Conservation (phyloP, 2,329 filamentous ascomycete species). For the Penicillium sp. region DNA sequence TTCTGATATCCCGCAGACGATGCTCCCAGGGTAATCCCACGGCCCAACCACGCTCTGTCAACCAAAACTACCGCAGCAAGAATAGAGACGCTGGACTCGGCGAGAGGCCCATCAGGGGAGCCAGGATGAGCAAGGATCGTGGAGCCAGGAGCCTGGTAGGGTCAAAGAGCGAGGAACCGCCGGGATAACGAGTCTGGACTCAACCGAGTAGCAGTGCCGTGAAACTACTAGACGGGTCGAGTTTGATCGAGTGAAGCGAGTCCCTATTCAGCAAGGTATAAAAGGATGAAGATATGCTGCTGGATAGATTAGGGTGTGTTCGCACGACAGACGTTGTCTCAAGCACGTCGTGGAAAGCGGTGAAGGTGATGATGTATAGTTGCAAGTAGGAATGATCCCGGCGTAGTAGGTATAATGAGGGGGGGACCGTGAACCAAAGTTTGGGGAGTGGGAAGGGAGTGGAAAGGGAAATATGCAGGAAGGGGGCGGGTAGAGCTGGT, state of each 20-base stretch:
- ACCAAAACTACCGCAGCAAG: constrained; percentile 47
- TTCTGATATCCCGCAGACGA: constrained; percentile 25
- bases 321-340: constrained; percentile 1
- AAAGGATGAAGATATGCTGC: constrained; percentile 5
- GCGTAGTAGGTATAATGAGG: constrained; percentile 17
- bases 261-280: constrained; percentile 6
- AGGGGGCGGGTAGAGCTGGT: constrained; percentile 9
- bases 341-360: constrained; percentile 11
- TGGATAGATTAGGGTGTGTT: not conserved
- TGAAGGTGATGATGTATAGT: constrained; percentile 18
- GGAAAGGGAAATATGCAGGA: not conserved
- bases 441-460: constrained; percentile 16
- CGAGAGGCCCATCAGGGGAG: constrained; percentile 45
- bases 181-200: constrained; percentile 22
- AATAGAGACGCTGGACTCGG: constrained; percentile 31
- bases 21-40: constrained; percentile 17
- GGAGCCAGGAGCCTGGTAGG: constrained; percentile 16
- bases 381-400: not conserved
- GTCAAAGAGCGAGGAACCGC: constrained; percentile 25
- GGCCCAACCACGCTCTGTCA: constrained; percentile 32
- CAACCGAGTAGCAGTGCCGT: constrained; percentile 24
- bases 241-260: constrained; percentile 17
- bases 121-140: constrained; percentile 12
- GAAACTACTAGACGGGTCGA: constrained; percentile 24
- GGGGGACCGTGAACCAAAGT: constrained; percentile 12